Percentiles rank a stretch among this genome's conserved stretches.
phyloP scores from a whole-genome alignment of 2,329 filamentous ascomycete species.

The Endoconidiophora polonica region DNA sequence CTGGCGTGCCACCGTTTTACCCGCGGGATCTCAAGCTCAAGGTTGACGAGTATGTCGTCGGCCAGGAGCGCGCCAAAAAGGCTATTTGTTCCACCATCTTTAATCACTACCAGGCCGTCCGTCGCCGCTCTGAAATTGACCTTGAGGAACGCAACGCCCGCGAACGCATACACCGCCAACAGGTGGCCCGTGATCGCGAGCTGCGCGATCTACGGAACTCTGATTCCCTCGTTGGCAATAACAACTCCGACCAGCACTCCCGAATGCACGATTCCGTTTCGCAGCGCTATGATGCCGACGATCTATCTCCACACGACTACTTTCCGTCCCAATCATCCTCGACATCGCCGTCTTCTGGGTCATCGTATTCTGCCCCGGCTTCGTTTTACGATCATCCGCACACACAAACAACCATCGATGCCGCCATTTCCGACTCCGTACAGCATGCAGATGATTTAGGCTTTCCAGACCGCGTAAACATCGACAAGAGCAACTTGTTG shows the following conservation, averaged over 20 bases:
- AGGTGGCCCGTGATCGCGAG: slow-evolving; percentile 51
- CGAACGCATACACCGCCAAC: slow-evolving; percentile 55
- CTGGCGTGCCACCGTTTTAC: slow-evolving; percentile 45
- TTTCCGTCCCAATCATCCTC: not conserved
- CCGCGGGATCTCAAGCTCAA: slow-evolving; percentile 65
- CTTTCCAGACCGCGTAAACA: slow-evolving; percentile 40
- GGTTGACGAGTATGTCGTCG: slow-evolving; percentile 90
- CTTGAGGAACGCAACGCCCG: slow-evolving; percentile 38
- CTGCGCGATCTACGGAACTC: slow-evolving; percentile 17
- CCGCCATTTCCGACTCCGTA: slow-evolving; percentile 24
- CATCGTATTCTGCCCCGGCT: not conserved
- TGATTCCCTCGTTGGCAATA: slow-evolving; percentile 4
- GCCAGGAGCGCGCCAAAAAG: slow-evolving; percentile 88
- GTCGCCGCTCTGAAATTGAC: slow-evolving; percentile 63
- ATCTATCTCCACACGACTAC: slow-evolving; percentile 17
- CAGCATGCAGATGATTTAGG: slow-evolving; percentile 32
- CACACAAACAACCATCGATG: slow-evolving; percentile 6
- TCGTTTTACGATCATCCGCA: not conserved
- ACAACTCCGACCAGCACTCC: slow-evolving; percentile 13
- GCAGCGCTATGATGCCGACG: slow-evolving; percentile 10
- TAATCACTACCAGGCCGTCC: slow-evolving; percentile 86
- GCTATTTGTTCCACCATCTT: slow-evolving; percentile 85
- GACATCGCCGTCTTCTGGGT: not conserved
- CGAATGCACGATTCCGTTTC: slow-evolving; percentile 5
- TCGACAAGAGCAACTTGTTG: slow-evolving; percentile 92